phyloP scores from a whole-genome alignment of 192 early-diverging fungal genomes.

The Phlyctochytrium planicorne region DNA sequence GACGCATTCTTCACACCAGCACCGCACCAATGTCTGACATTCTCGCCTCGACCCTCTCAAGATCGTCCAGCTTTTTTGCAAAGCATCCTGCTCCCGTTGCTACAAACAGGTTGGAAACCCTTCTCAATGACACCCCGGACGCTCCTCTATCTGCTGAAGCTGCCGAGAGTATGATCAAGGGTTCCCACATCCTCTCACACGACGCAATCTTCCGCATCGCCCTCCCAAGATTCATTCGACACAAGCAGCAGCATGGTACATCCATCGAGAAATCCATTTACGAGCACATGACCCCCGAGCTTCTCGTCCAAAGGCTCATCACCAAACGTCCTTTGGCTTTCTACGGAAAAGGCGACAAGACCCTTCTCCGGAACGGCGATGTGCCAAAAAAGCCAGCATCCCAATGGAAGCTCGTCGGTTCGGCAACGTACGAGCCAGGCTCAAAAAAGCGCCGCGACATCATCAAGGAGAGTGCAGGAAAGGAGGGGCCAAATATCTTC shows the following conservation, averaged over 20 bases:
- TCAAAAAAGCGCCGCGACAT: no score
- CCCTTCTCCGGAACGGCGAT: conserved; percentile 13
- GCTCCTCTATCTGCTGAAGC: background rate
- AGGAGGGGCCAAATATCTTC: background rate
- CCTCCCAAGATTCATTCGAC: background rate
- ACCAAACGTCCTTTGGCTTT: conserved; percentile 30
- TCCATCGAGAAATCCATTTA: conserved; percentile 1
- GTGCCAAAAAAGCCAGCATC: conserved; percentile 2
- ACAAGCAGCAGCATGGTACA: background rate
- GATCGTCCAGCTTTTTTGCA: no score
- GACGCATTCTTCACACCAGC: no score
- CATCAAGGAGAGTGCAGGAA: no score
- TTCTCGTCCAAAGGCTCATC: conserved; percentile 29
- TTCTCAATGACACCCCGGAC: no score
- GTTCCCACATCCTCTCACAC: background rate
- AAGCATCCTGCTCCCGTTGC: no score
- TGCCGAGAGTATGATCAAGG: background rate
- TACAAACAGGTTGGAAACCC: no score
- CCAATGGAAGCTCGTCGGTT: background rate
- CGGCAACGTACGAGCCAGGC: conserved; percentile 1
- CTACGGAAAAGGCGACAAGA: conserved; percentile 14
- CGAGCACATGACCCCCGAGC: background rate
- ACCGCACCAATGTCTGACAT: no score
- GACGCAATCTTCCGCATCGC: background rate
- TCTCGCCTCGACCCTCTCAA: no score